These are phyloP conservation scores for Pistacia vera DNA, from an alignment of 345 rosid species.

Conservation along the genomic window DNA sequence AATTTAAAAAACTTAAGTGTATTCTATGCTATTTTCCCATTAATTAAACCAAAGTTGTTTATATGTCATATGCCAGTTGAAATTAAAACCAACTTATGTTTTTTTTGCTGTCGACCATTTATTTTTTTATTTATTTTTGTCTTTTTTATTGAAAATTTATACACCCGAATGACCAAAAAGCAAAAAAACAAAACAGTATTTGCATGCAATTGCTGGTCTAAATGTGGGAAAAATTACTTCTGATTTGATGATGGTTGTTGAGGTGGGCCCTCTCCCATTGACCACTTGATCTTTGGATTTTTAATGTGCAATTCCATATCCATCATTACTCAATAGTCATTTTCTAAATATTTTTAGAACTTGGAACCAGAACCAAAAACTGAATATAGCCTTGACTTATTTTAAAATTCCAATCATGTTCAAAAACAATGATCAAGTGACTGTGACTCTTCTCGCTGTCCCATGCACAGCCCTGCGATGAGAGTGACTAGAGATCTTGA, in stretches of 20 bases:
- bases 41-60: too few relatives aligned
- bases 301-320: background rate
- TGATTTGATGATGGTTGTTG: background rate
- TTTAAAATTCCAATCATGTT: background rate
- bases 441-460: slow-evolving; percentile 10
- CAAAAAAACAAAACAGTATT: background rate
- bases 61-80: too few relatives aligned
- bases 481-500: slow-evolving; percentile 19
- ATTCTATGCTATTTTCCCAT: too few relatives aligned
- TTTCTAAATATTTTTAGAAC: background rate
- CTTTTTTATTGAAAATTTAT: too few relatives aligned
- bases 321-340: background rate
- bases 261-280: background rate
- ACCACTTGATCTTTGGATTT: background rate
- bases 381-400: background rate
- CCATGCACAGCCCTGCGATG: slow-evolving; percentile 4
- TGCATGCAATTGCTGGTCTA: background rate
- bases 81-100: too few relatives aligned
- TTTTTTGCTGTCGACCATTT: too few relatives aligned
- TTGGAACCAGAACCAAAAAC: too few relatives aligned
- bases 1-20: too few relatives aligned
- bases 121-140: too few relatives aligned
- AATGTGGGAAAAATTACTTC: background rate
- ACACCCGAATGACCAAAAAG: background rate
- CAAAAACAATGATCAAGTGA: slow-evolving; percentile 5